A percentile compares a stretch with the other conserved stretches of the same genome.
phyloP scores from a whole-genome alignment of 768 basidiomycete species.

The Imleria badia region DNA sequence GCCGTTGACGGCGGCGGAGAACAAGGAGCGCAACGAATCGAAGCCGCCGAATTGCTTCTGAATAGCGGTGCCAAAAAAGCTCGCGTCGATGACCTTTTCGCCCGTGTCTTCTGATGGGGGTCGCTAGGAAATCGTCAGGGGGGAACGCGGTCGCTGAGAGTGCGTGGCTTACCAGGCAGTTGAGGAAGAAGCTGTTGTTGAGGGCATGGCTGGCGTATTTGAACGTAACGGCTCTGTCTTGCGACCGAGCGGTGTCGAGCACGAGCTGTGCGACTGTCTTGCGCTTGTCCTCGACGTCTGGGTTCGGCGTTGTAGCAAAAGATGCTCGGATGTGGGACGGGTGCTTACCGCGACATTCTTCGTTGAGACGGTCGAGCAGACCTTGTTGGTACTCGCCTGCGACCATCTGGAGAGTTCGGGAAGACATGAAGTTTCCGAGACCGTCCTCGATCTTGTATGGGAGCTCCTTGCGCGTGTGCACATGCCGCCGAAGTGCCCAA shows the following conservation, averaged over 20 bases:
- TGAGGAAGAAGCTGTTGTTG: slow-evolving; percentile 95
- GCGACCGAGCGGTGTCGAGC: slow-evolving; percentile 58
- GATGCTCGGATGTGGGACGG: neutral
- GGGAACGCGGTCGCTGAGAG: neutral
- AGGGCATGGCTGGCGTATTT: slow-evolving; percentile 91
- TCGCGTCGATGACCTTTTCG: slow-evolving; percentile 20
- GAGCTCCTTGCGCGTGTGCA: slow-evolving; percentile 55
- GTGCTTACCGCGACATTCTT: slow-evolving; percentile 65
- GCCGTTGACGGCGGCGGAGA: slow-evolving; percentile 74
- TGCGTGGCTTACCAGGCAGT: slow-evolving; percentile 69
- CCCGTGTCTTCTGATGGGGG: slow-evolving; percentile 30
- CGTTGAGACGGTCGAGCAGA: slow-evolving; percentile 72
- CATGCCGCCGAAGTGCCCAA: slow-evolving; percentile 30
- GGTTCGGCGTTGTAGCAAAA: neutral
- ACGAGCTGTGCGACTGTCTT: slow-evolving; percentile 70
- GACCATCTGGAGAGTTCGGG: slow-evolving; percentile 65
- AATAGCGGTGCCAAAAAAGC: slow-evolving; percentile 20
- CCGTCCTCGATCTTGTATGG: slow-evolving; percentile 71
- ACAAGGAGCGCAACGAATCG: slow-evolving; percentile 66
- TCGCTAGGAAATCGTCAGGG: slow-evolving; percentile 19
- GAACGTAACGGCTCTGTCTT: slow-evolving; percentile 67
- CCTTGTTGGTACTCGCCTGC: slow-evolving; percentile 87
- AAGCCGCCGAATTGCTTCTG: slow-evolving; percentile 59
- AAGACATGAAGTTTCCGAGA: slow-evolving; percentile 76
- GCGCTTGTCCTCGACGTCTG: slow-evolving; percentile 57